Base-by-base conservation (phyloP, 768 basidiomycete species). In the Tulasnella sp. region DNA sequence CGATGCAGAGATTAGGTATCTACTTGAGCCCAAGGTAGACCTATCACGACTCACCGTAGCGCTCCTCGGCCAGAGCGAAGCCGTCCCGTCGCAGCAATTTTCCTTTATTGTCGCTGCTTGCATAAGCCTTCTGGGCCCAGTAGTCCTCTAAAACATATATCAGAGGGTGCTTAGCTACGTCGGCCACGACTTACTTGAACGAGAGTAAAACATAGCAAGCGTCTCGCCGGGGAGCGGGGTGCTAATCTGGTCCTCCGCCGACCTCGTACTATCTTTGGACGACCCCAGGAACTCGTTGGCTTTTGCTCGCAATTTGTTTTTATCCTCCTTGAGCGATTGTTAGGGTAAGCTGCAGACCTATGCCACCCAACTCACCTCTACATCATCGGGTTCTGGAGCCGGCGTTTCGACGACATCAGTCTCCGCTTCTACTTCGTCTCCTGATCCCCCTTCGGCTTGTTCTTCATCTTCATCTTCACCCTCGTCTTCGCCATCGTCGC, bases 171-270 rank as follows among this genome's bases (percentile, higher is more conserved):
- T 46, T 41, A 20, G 48, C 54, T 42, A 22, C 76, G 3, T 14
- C 41, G 46, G n/a, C 54, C 41, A 64, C 37, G 3, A 88, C 93
- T 83, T 84, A 93, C 94, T 90, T 24, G 93, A 92, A 11, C 95
- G 91, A 7, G 93, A 91, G 83, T 96, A 97, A 85, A 97, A 97
- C 85, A 89, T 88, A 0, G 94, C 92, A 11, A 96, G 86, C 0
- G 93, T 93, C 85, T 97, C 96, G 16, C 95, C 94, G 0, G 95
- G 94, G 3, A 93, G 87, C 0, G 96, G 96, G 0, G 95, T 96
- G 83, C 92, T 93, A 40, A 93, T 84, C 0, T 90, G 85, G 80
- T 96, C 94, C 83, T 96, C 95, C 0, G 89, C 87, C 1, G 93
- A 90, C 5, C 91, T 88, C 77, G 90, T 91, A 11, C 91, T 85